phyloP scores from a whole-genome alignment of 2,329 filamentous ascomycete species.

The Emmonsia crescens region DNA sequence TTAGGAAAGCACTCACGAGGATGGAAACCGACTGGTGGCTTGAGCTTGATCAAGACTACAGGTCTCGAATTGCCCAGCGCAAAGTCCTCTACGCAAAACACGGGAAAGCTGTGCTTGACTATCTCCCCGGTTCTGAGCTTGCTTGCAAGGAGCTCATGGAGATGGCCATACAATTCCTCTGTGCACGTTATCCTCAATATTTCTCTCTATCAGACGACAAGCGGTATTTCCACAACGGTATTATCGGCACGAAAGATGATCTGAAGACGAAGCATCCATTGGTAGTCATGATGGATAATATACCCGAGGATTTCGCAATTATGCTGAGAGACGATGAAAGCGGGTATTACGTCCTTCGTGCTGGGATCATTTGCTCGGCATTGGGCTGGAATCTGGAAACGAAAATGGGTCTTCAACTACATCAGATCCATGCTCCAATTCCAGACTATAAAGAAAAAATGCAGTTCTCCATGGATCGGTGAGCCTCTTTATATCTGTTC shows the following conservation, averaged over 20 bases:
- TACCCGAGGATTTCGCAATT: constrained; percentile 77
- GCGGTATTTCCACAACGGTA: constrained; percentile 54
- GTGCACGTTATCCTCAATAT: constrained; percentile 62
- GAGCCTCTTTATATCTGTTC: constrained; percentile 17
- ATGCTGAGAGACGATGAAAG: constrained; percentile 60
- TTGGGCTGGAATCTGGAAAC: constrained; percentile 67
- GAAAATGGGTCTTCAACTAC: constrained; percentile 61
- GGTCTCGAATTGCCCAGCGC: constrained; percentile 55
- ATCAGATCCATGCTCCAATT: constrained; percentile 61
- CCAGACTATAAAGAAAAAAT: constrained; percentile 83
- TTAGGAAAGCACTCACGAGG: constrained; percentile 55
- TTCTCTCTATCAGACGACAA: constrained; percentile 51
- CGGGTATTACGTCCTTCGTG: constrained; percentile 63
- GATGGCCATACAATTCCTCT: constrained; percentile 71
- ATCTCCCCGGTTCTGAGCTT: constrained; percentile 63
- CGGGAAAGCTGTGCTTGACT: constrained; percentile 53
- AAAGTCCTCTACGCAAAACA: constrained; percentile 53
- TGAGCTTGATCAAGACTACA: constrained; percentile 70
- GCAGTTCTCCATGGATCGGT: constrained; percentile 78
- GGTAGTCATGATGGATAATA: constrained; percentile 59
- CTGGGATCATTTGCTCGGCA: constrained; percentile 66
- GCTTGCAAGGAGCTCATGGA: constrained; percentile 83
- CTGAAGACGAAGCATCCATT: constrained; percentile 55
- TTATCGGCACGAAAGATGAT: constrained; percentile 53
- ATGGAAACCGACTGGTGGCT: constrained; percentile 79